Conservation (phyloP, 805 yeast genomes). For the Saccharomyces kudriavzevii region DNA sequence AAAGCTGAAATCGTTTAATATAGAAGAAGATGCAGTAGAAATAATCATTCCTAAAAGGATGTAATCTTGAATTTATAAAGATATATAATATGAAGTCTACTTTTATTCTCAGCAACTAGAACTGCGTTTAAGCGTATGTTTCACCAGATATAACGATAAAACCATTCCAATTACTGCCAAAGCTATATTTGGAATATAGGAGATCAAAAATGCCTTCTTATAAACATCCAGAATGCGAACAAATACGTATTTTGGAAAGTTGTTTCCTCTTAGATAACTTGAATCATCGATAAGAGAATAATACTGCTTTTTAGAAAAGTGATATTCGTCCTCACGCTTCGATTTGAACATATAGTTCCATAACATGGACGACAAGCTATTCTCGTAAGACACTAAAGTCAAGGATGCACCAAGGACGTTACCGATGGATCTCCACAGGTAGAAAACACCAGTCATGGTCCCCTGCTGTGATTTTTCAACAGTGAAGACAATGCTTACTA, state of each 20-base stretch:
- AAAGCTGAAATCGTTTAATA: conserved; percentile 13
- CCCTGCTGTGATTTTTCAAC: conserved; percentile 41
- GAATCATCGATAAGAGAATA: conserved; percentile 21
- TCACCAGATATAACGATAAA: conserved; percentile 11
- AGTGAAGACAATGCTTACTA: conserved; percentile 43
- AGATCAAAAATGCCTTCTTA: conserved; percentile 20
- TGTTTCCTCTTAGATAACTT: conserved; percentile 19
- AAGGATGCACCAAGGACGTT: conserved; percentile 40
- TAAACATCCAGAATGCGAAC: conserved; percentile 17
- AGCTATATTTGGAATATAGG: conserved; percentile 23
- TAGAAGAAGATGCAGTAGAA: conserved; percentile 12
- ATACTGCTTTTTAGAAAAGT: conserved; percentile 19
- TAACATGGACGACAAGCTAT: conserved; percentile 26
- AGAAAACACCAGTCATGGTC: conserved; percentile 41
- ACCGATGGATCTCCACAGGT: conserved; percentile 43
- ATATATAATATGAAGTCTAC: neutral
- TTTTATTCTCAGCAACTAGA: neutral
- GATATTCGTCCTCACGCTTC: conserved; percentile 3
- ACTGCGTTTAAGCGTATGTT: conserved; percentile 2
- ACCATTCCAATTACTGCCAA: conserved; percentile 16
- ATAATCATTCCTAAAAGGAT: conserved; percentile 12
- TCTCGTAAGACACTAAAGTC: conserved; percentile 33
- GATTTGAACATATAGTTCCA: conserved; percentile 26
- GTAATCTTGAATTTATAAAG: neutral
- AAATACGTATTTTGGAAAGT: conserved; percentile 16